These are phyloP conservation scores for Blastocystis sp. DNA, from an alignment of 352 stramenopile species.

Conservation along the genomic window DNA sequence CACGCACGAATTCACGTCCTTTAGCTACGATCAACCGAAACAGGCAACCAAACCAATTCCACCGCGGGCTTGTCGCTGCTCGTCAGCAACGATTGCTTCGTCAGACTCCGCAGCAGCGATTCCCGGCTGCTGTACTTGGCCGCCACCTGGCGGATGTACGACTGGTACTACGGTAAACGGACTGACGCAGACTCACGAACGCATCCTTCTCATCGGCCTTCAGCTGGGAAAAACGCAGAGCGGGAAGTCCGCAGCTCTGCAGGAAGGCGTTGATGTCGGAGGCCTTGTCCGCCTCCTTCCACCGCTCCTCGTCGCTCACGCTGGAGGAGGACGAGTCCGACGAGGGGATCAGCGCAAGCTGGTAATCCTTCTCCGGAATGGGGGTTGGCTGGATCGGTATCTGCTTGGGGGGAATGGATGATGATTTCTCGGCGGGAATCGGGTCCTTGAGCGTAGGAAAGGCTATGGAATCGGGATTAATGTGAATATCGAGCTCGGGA, in stretches of 20 bases:
- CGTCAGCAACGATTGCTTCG: background rate
- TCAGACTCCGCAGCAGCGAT: conserved; percentile 3
- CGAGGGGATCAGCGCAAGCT: conserved; percentile 33
- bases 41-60: conserved; percentile 5
- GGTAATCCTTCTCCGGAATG: background rate
- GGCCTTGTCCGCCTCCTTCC: background rate
- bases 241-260: conserved; percentile 12
- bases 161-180: conserved; percentile 24
- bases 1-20: conserved; percentile 28
- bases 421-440: too few relatives aligned
- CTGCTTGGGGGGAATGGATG: background rate
- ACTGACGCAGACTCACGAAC: background rate
- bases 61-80: background rate
- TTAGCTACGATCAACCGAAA: background rate
- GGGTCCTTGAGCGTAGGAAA: background rate
- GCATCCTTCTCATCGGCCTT: conserved; percentile 7
- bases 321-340: background rate
- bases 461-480: background rate
- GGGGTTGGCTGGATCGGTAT: background rate
- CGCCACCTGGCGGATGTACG: conserved; percentile 29
- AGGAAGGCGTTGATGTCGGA: conserved; percentile 21
- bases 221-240: conserved; percentile 10
- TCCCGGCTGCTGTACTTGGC: background rate
- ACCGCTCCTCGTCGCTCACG: background rate
- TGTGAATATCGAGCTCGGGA: conserved; percentile 62